Evolutionary conservation across 2,329 filamentous ascomycete genomes (phyloP).

Genomic region (Pleoardoris graminearum): DNA sequence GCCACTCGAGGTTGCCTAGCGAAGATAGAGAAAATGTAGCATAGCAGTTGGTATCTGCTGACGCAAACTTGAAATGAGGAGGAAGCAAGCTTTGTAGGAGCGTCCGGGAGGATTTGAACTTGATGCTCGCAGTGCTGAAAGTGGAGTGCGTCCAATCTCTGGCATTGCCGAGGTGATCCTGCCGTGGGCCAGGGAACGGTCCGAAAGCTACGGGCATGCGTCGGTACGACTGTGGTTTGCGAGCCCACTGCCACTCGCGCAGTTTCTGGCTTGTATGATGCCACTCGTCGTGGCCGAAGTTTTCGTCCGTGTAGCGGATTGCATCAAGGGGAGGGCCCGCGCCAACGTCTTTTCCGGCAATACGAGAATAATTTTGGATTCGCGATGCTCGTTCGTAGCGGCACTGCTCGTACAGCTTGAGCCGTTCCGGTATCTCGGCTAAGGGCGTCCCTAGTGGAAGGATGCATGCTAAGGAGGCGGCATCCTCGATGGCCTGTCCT

Average conservation of each 20-base stretch:
- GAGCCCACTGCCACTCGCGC: slow-evolving; percentile 55
- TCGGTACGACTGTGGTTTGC: slow-evolving; percentile 41
- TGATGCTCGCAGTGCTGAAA: slow-evolving; percentile 46
- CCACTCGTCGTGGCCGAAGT: slow-evolving; percentile 63
- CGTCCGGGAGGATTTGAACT: slow-evolving; percentile 48
- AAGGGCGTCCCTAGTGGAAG: slow-evolving; percentile 52
- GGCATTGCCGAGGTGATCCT: slow-evolving; percentile 29
- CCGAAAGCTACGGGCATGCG: slow-evolving; percentile 51
- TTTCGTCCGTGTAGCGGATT: slow-evolving; percentile 53
- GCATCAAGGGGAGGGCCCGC: slow-evolving; percentile 37
- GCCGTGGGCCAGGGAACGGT: slow-evolving; percentile 47
- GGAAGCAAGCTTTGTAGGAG: slow-evolving; percentile 49
- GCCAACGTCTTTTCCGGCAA: slow-evolving; percentile 54
- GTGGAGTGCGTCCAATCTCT: slow-evolving; percentile 31
- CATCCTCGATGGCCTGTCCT: slow-evolving; percentile 69
- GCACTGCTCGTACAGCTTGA: slow-evolving; percentile 63
- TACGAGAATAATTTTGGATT: slow-evolving; percentile 62
- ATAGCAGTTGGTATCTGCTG: slow-evolving; percentile 43
- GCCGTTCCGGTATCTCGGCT: slow-evolving; percentile 57
- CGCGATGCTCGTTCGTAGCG: slow-evolving; percentile 60
- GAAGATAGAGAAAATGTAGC: slow-evolving; percentile 47
- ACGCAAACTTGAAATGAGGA: slow-evolving; percentile 41
- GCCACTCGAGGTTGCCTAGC: slow-evolving; percentile 59
- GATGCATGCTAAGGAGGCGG: slow-evolving; percentile 60
- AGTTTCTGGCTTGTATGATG: slow-evolving; percentile 58